These are phyloP conservation scores for Fusarium palustre DNA, from an alignment of 2,329 filamentous ascomycete genomes.

Conservation along the genomic window DNA sequence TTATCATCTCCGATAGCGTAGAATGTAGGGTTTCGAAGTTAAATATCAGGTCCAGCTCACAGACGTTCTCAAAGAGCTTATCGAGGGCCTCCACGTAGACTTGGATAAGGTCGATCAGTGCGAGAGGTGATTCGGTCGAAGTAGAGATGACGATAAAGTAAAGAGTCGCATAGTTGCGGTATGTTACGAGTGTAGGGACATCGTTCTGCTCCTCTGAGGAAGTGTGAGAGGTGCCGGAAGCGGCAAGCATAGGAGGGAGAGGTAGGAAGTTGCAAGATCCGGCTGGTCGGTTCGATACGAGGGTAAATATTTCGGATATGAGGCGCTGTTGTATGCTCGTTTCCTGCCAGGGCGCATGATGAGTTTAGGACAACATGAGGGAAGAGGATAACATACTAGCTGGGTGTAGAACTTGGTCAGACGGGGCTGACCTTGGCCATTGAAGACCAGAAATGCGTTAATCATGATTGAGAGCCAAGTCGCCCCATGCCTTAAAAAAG, in stretches of 20 bases:
- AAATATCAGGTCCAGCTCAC: conserved; percentile 97
- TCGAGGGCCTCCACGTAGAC: conserved; percentile 98
- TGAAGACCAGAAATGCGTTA: conserved; percentile 98
- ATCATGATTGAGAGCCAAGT: conserved; percentile 74
- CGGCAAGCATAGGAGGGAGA: conserved; percentile 73
- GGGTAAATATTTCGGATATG: conserved; percentile 95
- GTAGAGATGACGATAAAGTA: conserved; percentile 99
- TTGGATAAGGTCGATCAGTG: conserved; percentile 95
- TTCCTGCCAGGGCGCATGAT: conserved; percentile 70
- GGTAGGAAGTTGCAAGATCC: conserved; percentile 98
- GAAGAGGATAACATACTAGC: conserved; percentile 67
- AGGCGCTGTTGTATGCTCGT: conserved; percentile 96
- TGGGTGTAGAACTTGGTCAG: conserved; percentile 99
- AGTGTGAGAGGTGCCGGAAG: conserved; percentile 71
- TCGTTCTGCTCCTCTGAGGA: conserved; percentile 81
- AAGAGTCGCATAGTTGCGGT: conserved; percentile 97
- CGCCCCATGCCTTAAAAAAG: conserved; percentile 39
- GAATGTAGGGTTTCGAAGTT: conserved; percentile 98
- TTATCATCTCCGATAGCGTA: conserved; percentile 91
- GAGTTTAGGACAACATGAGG: conserved; percentile 2
- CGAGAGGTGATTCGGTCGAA: conserved; percentile 93
- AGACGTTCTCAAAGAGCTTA: conserved; percentile 96
- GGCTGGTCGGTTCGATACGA: conserved; percentile 90
- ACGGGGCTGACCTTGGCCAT: conserved; percentile 95
- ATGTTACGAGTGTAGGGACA: conserved; percentile 93